phyloP scores from a whole-genome alignment of 2,329 filamentous ascomycete genomes.

The Zymoseptoria crescenta region DNA sequence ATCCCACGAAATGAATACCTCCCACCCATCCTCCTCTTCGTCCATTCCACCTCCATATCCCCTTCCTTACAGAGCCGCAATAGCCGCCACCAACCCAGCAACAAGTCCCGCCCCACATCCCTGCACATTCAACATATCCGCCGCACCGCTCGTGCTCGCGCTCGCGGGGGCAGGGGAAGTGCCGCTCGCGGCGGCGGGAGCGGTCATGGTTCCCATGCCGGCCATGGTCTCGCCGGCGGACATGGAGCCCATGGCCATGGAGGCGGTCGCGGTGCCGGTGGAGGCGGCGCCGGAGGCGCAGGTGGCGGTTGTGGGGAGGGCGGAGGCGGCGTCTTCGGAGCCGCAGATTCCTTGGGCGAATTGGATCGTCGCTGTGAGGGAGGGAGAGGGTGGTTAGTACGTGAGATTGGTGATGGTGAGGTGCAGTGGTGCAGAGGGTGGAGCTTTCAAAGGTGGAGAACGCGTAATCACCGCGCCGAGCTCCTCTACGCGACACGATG shows the following conservation, averaged over 20 bases:
- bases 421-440: background rate
- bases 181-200: background rate
- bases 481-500: background rate
- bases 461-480: background rate
- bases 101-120: background rate
- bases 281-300: constrained; percentile 15
- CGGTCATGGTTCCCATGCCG: background rate
- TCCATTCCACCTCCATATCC: background rate
- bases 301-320: constrained; percentile 35
- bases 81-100: background rate
- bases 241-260: background rate
- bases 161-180: background rate
- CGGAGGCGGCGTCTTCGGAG: constrained; percentile 23
- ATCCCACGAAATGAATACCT: background rate
- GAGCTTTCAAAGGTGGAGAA: background rate
- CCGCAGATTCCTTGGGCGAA: constrained; percentile 35
- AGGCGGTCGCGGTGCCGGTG: background rate
- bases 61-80: background rate
- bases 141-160: background rate
- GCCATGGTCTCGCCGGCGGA: background rate
- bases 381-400: background rate
- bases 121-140: background rate
- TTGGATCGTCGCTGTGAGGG: constrained; percentile 30
- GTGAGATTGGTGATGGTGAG: background rate
- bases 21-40: background rate